phyloP scores from a whole-genome alignment of 345 rosid genomes.

The Salix caprea region DNA sequence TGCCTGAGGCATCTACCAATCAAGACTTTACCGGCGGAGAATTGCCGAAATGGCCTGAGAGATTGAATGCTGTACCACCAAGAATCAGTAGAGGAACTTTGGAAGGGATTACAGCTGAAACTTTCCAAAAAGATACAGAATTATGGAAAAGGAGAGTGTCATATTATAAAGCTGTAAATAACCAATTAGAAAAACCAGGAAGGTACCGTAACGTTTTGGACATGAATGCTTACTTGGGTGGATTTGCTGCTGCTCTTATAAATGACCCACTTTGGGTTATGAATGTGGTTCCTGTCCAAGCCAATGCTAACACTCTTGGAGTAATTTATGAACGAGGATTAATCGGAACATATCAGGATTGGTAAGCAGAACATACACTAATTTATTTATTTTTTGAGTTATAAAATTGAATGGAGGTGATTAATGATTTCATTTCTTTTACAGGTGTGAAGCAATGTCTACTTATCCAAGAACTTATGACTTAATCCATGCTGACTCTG shows the following conservation, averaged over 20 bases:
- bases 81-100: slow-evolving; percentile 42
- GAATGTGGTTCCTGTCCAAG: slow-evolving; percentile 46
- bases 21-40: slow-evolving; percentile 37
- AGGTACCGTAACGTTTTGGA: slow-evolving; percentile 47
- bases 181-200: slow-evolving; percentile 34
- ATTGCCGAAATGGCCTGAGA: slow-evolving; percentile 37
- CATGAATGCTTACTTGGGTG: slow-evolving; percentile 48
- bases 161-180: slow-evolving; percentile 40
- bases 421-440: background rate
- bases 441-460: slow-evolving; percentile 62
- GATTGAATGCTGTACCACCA: slow-evolving; percentile 39
- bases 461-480: slow-evolving; percentile 58
- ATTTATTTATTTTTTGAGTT: background rate
- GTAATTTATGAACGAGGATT: slow-evolving; percentile 46
- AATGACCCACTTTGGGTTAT: slow-evolving; percentile 43
- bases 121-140: slow-evolving; percentile 21
- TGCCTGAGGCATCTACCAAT: slow-evolving; percentile 28
- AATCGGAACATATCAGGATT: slow-evolving; percentile 45
- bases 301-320: slow-evolving; percentile 40
- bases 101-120: slow-evolving; percentile 35
- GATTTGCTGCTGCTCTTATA: slow-evolving; percentile 45
- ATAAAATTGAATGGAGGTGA: background rate
- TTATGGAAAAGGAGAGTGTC: slow-evolving; percentile 40
- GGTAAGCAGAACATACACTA: slow-evolving; percentile 24
- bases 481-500: slow-evolving; percentile 39